Base-by-base conservation (phyloP, 2,329 filamentous ascomycete genomes). In the Botrytis elliptica region DNA sequence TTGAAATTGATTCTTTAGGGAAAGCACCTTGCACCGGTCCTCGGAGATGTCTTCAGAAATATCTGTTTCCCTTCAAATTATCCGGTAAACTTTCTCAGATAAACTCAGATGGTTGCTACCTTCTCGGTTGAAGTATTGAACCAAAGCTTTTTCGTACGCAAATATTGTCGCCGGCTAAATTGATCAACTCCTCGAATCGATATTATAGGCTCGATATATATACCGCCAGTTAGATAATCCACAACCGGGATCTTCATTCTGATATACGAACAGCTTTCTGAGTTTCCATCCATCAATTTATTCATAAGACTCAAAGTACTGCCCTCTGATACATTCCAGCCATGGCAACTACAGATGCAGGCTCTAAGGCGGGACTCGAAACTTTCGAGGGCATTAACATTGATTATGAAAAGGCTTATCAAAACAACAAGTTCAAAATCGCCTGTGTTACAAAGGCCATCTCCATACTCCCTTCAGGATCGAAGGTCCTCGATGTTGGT, bases 401-500 rank as follows among this genome's bases (percentile, higher is more conserved):
- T n/a, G 67, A 64, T 10, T 73, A 73, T 25, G 67, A 73, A 65
- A 71, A 71, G 18, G 57, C 67, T 8, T 71, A 70, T 49, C n/a
- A 25, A 16, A 57, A 73, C 59, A 71, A 73, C 38, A 42, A 46
- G 38, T 64, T 63, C 8, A 46, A 70, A 20, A 71, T 60, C 16
- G 16, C 60, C 10, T 49, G 25, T 49, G n/a, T 71, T 29, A 46
- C 29, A 18, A 59, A 64, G 10, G 67, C 66, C n/a, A 70, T 66
- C 22, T 29, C 46, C 3, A n/a, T 73, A 20, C 38, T 71, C 18
- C 44, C 29, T n/a, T 22, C 46, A 10, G 46, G 52, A 44, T 64
- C 65, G 4, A 55, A 33, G 20, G 67, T 73, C 38, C 79, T 82
- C 20, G 81, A 82, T 66, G 78, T 81, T 57, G 81, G 81, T 57